Conservation (phyloP, 148 eudicot genomes). For the Pharnaceum exiguum region DNA sequence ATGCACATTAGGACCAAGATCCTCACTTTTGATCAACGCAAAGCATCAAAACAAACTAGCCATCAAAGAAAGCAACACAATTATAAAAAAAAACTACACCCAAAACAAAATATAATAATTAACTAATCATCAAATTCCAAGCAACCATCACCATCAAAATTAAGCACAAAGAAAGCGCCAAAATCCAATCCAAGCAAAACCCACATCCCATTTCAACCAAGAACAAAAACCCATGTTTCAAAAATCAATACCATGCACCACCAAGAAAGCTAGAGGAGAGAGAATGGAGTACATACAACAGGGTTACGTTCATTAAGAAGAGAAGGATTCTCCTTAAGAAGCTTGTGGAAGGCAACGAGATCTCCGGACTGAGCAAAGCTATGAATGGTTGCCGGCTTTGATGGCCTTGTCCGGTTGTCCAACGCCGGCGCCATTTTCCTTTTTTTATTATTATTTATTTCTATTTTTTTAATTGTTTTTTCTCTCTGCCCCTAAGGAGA, state of each 20-base stretch:
- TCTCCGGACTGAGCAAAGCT: constrained; percentile 84
- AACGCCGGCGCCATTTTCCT: constrained; percentile 47
- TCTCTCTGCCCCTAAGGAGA: neutral
- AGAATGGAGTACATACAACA: constrained; percentile 50
- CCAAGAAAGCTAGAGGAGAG: neutral
- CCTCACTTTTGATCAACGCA: no score
- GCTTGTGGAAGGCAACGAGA: constrained; percentile 44
- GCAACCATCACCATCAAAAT: neutral
- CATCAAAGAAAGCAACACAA: no score
- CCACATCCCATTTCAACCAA: constrained; percentile 3
- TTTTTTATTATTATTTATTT: neutral
- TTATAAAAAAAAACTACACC: neutral
- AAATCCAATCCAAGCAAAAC: neutral
- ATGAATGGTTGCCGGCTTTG: constrained; percentile 64
- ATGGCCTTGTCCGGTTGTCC: constrained; percentile 56
- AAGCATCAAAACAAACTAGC: no score
- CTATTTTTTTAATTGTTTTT: neutral
- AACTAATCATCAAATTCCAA: neutral
- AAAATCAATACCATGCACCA: neutral
- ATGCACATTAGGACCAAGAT: no score
- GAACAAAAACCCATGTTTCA: constrained; percentile 1
- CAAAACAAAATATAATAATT: neutral
- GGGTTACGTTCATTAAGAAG: constrained; percentile 89
- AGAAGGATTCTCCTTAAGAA: constrained; percentile 60
- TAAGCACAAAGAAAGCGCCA: neutral